These are phyloP conservation scores for Acanthamoeba sp. DNA, from an alignment of 208 protist genomes.

Conservation along the genomic window DNA sequence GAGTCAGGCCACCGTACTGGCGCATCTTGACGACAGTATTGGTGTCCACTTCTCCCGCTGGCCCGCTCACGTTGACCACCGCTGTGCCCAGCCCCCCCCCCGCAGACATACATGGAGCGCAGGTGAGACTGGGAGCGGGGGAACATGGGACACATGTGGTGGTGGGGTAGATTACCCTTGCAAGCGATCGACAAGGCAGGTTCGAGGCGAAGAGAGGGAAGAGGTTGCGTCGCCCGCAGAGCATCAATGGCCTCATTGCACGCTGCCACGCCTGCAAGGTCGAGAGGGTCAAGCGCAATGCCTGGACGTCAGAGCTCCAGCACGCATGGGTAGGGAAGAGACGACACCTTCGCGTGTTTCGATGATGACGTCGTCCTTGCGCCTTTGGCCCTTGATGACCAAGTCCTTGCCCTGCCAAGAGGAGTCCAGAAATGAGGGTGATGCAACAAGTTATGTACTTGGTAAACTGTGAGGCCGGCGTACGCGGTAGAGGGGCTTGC, in stretches of 20 bases:
- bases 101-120: no score
- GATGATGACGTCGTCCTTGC: slow-evolving; percentile 44
- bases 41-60: neutral
- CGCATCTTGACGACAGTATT: slow-evolving; percentile 20
- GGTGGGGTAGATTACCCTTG: neutral
- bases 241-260: slow-evolving; percentile 41
- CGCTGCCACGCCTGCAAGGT: neutral
- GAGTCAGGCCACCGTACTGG: neutral
- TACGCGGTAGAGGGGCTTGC: slow-evolving; percentile 52
- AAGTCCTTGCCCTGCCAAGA: slow-evolving; percentile 29
- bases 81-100: neutral
- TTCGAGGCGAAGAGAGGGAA: neutral
- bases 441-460: neutral
- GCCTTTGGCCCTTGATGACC: neutral
- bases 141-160: neutral
- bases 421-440: neutral
- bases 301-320: no score
- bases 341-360: slow-evolving; percentile 11
- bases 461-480: neutral
- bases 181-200: neutral
- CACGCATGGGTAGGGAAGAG: neutral
- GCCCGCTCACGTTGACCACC: slow-evolving; percentile 21
- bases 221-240: neutral
- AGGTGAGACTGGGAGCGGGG: no score
- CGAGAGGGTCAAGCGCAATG: neutral